Evolutionary conservation across 2,329 filamentous ascomycete genomes (phyloP).

Genomic region (Claviceps sp.): DNA sequence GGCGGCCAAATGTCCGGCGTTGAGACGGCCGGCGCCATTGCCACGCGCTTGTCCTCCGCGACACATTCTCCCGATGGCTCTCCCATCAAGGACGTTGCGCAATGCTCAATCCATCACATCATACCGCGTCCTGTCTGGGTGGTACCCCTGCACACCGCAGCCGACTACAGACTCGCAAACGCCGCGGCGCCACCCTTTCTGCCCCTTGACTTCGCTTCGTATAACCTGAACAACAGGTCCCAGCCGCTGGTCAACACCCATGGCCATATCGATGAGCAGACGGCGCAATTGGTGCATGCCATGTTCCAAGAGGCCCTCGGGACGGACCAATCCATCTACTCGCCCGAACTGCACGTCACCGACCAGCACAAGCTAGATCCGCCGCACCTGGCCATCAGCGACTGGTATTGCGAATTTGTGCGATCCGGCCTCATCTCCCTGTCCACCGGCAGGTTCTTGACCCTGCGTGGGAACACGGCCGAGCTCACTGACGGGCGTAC

Average conservation of each 20-base stretch:
- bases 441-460: conserved; percentile 31
- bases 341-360: conserved; percentile 24
- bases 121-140: conserved; percentile 59
- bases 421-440: conserved; percentile 46
- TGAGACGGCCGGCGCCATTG: conserved; percentile 62
- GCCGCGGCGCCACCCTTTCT: conserved; percentile 46
- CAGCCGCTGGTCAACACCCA: conserved; percentile 47
- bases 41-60: conserved; percentile 55
- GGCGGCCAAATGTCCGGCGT: conserved; percentile 76
- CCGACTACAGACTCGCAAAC: conserved; percentile 27
- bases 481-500: conserved; percentile 16
- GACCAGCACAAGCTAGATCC: conserved; percentile 33
- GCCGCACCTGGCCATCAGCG: conserved; percentile 55
- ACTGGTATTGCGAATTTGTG: conserved; percentile 62
- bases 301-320: conserved; percentile 36
- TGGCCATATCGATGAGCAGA: conserved; percentile 48
- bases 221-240: conserved; percentile 52
- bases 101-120: conserved; percentile 54
- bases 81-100: conserved; percentile 27
- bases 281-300: conserved; percentile 39
- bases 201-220: conserved; percentile 59
- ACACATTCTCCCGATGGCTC: conserved; percentile 35
- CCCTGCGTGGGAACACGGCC: conserved; percentile 22
- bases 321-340: conserved; percentile 40
- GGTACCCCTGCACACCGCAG: conserved; percentile 45